Evolutionary conservation across 1,284 basidiomycete genomes (phyloP), one percentile per base, ranked within the genome.

Genomic region (Malassezia nana): DNA sequence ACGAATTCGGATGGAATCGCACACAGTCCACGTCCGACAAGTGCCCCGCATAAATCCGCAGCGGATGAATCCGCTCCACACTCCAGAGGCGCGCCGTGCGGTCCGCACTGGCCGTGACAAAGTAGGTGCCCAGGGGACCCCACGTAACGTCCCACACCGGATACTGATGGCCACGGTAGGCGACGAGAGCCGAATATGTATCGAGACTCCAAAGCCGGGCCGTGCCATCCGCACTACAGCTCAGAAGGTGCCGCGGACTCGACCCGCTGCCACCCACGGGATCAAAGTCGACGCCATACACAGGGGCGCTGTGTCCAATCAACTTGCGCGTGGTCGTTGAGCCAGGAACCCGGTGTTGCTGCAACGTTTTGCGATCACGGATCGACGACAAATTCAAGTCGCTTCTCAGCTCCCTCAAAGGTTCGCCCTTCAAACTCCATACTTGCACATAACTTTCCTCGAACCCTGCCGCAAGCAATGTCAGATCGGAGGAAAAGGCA

Each of bases 61-160:
- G 74, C 46, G 90, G 87, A 6, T 85, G 83, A 15, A 84, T 83
- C 50, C 90, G 79, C 72, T 99, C 94, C 2, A 91, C 91, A 28
- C 86, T 89, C 94, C 94, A 99, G 39, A 99, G 79, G 63, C 92
- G 81, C 0, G 94, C 94, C 2, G 94, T 95, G 58, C 88, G 79
- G 76, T 99, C 94, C 46, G 92, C 79, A 70, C 89, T 91, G 5
- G 83, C 90, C 10, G 89, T 92, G 0, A 92, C 92, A 75, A 99
- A 99, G 77, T 98, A 96, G n/a, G 92, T 84, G 5, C 94, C 92
- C 77, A 89, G 82, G 6, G 92, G 91, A 62, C 87, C 90, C 94
- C 94, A 99, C 73, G 95, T 85, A 8, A 94, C 89, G 65, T 96
- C 91, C 94, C 94, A 99, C 0, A 99, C 84, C 0, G 94, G 91